These are phyloP conservation scores for Lactarius vividus DNA, from an alignment of 768 basidiomycete genomes.

Conservation along the genomic window DNA sequence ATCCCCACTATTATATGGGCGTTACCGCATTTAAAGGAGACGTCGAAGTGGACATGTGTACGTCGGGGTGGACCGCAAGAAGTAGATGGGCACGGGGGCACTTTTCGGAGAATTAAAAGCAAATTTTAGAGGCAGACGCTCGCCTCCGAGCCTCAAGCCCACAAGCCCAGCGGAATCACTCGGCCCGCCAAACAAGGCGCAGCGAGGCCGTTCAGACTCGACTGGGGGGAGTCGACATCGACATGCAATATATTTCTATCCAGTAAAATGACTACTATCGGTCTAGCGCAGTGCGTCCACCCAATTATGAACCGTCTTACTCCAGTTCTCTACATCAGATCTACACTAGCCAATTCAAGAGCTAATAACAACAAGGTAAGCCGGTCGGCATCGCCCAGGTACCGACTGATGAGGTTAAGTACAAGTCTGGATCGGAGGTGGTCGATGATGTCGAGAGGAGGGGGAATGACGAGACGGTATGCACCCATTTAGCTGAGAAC, in stretches of 20 bases:
- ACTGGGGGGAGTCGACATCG: constrained; percentile 9
- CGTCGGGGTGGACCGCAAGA: background rate
- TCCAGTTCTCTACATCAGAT: constrained; percentile 21
- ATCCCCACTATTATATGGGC: background rate
- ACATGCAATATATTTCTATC: background rate
- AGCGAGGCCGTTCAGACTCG: background rate
- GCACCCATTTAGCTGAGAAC: background rate
- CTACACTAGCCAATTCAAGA: constrained; percentile 17
- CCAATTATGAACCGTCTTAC: constrained; percentile 20
- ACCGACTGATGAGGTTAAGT: background rate
- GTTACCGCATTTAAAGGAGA: constrained; percentile 32
- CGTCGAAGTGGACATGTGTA: constrained; percentile 29
- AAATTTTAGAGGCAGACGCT: constrained; percentile 6
- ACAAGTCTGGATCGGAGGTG: constrained; percentile 8
- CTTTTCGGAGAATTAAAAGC: constrained; percentile 5
- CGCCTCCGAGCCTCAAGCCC: constrained; percentile 2
- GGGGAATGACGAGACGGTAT: background rate
- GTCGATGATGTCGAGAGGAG: background rate
- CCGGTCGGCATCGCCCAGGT: background rate
- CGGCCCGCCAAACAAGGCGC: constrained; percentile 11
- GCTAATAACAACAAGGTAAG: constrained; percentile 6
- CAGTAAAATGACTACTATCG: background rate
- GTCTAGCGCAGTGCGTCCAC: background rate
- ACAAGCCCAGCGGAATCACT: constrained; percentile 8
- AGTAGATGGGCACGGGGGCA: background rate